phyloP scores from a whole-genome alignment of 768 basidiomycete genomes.

The Mycena indigotica region DNA sequence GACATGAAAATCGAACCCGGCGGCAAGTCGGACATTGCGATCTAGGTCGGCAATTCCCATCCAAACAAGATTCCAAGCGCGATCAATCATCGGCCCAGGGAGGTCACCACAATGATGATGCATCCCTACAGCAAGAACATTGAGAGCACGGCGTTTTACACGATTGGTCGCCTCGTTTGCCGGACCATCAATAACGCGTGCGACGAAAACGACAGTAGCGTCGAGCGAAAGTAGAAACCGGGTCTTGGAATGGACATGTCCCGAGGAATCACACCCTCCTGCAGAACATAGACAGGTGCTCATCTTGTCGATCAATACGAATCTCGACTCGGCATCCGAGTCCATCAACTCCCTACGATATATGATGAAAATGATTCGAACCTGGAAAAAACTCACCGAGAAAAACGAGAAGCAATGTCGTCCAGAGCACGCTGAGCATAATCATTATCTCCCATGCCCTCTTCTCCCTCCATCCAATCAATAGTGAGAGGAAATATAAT shows the following conservation, averaged over 20 bases:
- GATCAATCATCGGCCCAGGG: neutral
- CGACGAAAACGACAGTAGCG: conserved; percentile 39
- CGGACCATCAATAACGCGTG: conserved; percentile 49
- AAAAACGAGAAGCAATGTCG: conserved; percentile 47
- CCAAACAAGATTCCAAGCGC: neutral
- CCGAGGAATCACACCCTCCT: conserved; percentile 36
- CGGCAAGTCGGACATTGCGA: conserved; percentile 61
- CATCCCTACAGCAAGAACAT: conserved; percentile 42
- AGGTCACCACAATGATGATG: conserved; percentile 37
- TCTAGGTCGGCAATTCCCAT: conserved; percentile 54
- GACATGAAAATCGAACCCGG: conserved; percentile 56
- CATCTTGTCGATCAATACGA: conserved; percentile 37
- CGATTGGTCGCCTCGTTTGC: conserved; percentile 46
- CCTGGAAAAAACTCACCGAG: conserved; percentile 32
- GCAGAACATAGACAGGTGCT: conserved; percentile 40
- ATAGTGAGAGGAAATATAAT: conserved; percentile 49
- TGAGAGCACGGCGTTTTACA: conserved; percentile 49
- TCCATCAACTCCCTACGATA: conserved; percentile 39
- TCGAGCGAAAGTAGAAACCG: conserved; percentile 32
- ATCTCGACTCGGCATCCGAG: conserved; percentile 32
- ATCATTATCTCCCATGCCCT: conserved; percentile 40
- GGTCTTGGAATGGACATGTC: conserved; percentile 26
- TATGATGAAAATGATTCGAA: neutral
- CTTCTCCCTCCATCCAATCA: conserved; percentile 61
- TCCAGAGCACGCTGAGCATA: conserved; percentile 47